These are phyloP conservation scores for Aspergillus diversus DNA, from an alignment of 495 filamentous ascomycete genomes.

Conservation along the genomic window DNA sequence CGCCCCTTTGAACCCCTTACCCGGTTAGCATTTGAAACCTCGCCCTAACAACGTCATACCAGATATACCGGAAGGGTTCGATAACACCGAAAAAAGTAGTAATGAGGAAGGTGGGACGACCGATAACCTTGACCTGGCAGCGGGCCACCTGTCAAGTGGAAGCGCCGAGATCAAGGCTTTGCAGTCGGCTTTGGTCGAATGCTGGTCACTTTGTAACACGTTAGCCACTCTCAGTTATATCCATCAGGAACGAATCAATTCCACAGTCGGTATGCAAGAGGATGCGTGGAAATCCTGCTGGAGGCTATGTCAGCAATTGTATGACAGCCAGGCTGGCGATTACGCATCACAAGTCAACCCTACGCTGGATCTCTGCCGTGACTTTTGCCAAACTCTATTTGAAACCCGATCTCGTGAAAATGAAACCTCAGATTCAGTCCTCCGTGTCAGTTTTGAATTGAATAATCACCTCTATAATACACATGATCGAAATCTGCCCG, in stretches of 20 bases:
- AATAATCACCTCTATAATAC: constrained; percentile 95
- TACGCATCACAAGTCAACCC: constrained; percentile 72
- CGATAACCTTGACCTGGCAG: constrained; percentile 23
- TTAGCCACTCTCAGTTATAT: constrained; percentile 82
- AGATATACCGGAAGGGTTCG: constrained; percentile 53
- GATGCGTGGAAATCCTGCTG: constrained; percentile 94
- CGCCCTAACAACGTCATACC: constrained; percentile 22
- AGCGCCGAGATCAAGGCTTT: constrained; percentile 69
- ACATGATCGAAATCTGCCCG: constrained; percentile 81
- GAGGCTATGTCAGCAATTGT: constrained; percentile 85
- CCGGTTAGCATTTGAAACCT: background rate
- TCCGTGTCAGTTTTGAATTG: constrained; percentile 90
- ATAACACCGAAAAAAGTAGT: constrained; percentile 33
- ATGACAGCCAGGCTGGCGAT: constrained; percentile 75
- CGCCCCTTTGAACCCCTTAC: background rate
- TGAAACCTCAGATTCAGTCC: constrained; percentile 78
- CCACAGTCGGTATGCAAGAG: constrained; percentile 70
- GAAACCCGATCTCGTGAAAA: constrained; percentile 77
- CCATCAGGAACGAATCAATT: constrained; percentile 74
- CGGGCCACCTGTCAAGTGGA: constrained; percentile 49
- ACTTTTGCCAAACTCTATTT: constrained; percentile 89
- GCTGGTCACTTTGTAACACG: constrained; percentile 94
- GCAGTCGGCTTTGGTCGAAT: constrained; percentile 80
- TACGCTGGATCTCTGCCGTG: constrained; percentile 83
- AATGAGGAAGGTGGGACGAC: constrained; percentile 46